Percentiles rank a stretch among this genome's conserved stretches.
These are phyloP conservation scores for Ceratocystis harringtonii DNA, from an alignment of 2,329 filamentous ascomycete species.

Conservation along the genomic window DNA sequence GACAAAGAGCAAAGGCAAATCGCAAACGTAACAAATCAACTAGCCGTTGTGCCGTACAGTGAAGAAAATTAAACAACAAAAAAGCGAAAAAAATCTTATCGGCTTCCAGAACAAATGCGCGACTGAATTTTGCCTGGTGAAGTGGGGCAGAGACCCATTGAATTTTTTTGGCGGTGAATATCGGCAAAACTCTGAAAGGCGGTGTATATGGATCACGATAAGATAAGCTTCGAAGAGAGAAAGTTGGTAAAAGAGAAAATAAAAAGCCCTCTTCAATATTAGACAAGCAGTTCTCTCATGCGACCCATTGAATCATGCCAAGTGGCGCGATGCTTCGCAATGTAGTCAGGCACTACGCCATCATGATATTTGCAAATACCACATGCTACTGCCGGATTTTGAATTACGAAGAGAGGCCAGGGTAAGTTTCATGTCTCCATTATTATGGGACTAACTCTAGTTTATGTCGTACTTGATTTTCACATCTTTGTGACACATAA, in stretches of 20 bases:
- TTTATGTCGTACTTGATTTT: too few species aligned
- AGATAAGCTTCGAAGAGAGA: background rate
- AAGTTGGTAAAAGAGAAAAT: background rate
- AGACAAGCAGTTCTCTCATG: too few species aligned
- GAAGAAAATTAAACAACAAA: background rate
- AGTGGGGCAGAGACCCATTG: conserved; percentile 18
- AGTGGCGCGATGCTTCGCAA: too few species aligned
- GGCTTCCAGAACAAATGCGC: conserved; percentile 1
- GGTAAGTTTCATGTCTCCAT: too few species aligned
- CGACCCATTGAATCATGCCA: too few species aligned
- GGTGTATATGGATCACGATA: conserved; percentile 6
- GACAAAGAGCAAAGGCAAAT: background rate
- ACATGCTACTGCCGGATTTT: too few species aligned
- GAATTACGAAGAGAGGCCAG: too few species aligned
- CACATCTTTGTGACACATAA: too few species aligned
- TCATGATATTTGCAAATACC: too few species aligned
- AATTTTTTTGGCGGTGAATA: conserved; percentile 33
- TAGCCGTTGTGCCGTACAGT: background rate
- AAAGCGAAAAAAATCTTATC: background rate
- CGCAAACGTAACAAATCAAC: background rate
- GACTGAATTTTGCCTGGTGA: conserved; percentile 11
- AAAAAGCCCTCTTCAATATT: background rate
- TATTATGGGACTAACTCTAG: too few species aligned
- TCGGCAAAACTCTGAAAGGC: conserved; percentile 26
- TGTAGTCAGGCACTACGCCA: too few species aligned